Base-by-base conservation (phyloP, 2,329 filamentous ascomycete species). In the Aspergillus sp. region DNA sequence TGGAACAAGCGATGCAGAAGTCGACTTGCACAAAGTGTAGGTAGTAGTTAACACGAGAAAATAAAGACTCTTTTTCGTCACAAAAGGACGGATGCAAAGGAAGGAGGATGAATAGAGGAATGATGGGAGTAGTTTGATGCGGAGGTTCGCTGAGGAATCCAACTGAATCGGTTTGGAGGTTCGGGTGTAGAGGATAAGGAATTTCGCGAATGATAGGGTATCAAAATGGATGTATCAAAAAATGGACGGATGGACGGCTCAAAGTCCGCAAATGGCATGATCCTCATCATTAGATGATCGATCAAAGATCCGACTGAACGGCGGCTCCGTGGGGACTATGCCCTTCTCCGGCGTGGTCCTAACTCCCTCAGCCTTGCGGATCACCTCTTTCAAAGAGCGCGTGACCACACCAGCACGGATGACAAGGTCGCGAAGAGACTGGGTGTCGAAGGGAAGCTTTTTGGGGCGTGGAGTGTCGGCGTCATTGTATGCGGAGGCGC, bases 391-490 rank as follows among this genome's bases (percentile, higher is more conserved):
- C 46, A 76, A 54, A 10, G 73, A 70, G 42, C 74, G 65, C 15
- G 72, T 76, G 39, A 76, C 71, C 25, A 73, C 72, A 15, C 73
- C 72, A 13, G 74, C 73, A 38, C 74, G 70, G 23, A 70, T 60
- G 22, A 85, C 81, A 48, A 85, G 79, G 58, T 82, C 78, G 54
- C 76, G 74, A 12, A 85, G 71, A 39, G 82, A 84, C 22, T 78
- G 78, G 2, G 81, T 84, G 58, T 84, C 81, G 59, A 85, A 85
- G 0, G 80, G 79, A n/a, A 84, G 75, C 56, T 83, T 84, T 45
- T 66, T 66, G 15, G 66, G 57, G 33, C 64, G 57, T n/a, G 62
- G 53, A 27, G 56, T 30, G 3, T 62, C 55, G 7, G 60, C 48
- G 7, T 65, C 49, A 12, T 53, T 25, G 35, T 61, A 46, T 49